Evolutionary conservation across 2,329 filamentous ascomycete genomes (phyloP).

Genomic region (Phaeoacremonium minimum): DNA sequence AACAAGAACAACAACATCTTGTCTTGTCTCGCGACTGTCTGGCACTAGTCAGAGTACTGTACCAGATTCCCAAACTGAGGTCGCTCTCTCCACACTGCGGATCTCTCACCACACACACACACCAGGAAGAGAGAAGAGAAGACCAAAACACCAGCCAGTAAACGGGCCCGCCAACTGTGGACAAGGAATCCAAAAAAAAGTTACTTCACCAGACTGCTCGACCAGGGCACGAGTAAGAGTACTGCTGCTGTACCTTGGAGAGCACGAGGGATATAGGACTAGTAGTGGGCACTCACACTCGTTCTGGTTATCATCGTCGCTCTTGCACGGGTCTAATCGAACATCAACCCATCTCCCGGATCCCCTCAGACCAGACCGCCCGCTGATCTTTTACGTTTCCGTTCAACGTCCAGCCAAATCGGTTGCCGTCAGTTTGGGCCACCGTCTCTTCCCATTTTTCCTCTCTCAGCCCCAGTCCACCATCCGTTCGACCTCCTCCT

Average conservation of each 20-base stretch:
- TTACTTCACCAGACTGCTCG: no score
- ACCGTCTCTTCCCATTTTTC: constrained; percentile 8
- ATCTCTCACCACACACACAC: no score
- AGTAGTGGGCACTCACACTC: constrained; percentile 1
- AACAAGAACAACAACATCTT: no score
- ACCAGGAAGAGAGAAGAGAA: no score
- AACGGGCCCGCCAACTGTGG: no score
- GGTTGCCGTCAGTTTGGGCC: constrained; percentile 5
- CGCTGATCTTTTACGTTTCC: constrained; percentile 12
- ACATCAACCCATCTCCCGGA: constrained; percentile 11
- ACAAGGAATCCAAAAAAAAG: no score
- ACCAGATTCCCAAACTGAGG: no score
- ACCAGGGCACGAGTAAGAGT: no score
- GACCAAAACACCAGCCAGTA: no score
- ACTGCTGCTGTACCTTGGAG: constrained; percentile 1
- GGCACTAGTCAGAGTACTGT: no score
- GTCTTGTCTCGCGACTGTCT: no score
- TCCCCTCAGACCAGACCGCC: constrained; percentile 12
- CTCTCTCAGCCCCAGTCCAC: constrained; percentile 11
- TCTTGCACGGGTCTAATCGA: constrained; percentile 7
- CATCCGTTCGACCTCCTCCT: constrained; percentile 6
- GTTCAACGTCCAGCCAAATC: constrained; percentile 6
- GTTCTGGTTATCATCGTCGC: constrained; percentile 6
- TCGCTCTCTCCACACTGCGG: no score
- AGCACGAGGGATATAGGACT: constrained; percentile 3